These are phyloP conservation scores for Ustilago lituana DNA, from an alignment of 1,284 basidiomycete species.

Conservation along the genomic window DNA sequence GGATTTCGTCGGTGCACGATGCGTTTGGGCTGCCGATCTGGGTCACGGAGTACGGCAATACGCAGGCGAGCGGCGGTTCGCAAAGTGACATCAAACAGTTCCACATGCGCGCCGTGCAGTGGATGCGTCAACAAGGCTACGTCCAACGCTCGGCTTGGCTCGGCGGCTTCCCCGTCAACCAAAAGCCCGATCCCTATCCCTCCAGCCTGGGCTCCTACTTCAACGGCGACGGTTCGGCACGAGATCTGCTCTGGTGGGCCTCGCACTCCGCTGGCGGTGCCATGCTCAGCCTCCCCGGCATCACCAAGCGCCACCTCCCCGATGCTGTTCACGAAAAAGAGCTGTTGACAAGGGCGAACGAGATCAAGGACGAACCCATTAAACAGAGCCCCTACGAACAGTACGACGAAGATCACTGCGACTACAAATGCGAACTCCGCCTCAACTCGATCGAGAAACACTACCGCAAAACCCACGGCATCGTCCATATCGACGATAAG, in stretches of 20 bases:
- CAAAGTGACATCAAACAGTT: constrained; percentile 52
- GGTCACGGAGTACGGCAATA: constrained; percentile 66
- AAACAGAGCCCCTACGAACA: constrained; percentile 9
- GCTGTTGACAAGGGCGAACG: neutral
- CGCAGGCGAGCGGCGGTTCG: constrained; percentile 32
- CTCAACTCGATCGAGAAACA: constrained; percentile 37
- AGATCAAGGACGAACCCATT: constrained; percentile 14
- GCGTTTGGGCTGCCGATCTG: constrained; percentile 50
- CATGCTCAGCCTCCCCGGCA: constrained; percentile 12
- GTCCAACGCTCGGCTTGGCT: constrained; percentile 61
- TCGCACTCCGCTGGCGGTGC: constrained; percentile 10
- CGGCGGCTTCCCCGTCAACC: constrained; percentile 53
- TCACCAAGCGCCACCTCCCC: constrained; percentile 13
- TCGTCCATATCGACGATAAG: constrained; percentile 32
- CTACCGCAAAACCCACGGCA: constrained; percentile 25
- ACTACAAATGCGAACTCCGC: constrained; percentile 44
- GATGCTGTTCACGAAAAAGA: neutral
- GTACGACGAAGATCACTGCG: constrained; percentile 48
- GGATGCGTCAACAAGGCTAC: constrained; percentile 46
- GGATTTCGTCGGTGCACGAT: constrained; percentile 50
- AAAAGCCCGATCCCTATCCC: constrained; percentile 60
- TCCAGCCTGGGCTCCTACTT: constrained; percentile 58
- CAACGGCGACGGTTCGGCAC: constrained; percentile 34
- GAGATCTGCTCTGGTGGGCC: constrained; percentile 36
- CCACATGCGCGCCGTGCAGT: constrained; percentile 46